Evolutionary conservation across 2,329 filamentous ascomycete species (phyloP).

Genomic region (Colletotrichum sansevieriae): DNA sequence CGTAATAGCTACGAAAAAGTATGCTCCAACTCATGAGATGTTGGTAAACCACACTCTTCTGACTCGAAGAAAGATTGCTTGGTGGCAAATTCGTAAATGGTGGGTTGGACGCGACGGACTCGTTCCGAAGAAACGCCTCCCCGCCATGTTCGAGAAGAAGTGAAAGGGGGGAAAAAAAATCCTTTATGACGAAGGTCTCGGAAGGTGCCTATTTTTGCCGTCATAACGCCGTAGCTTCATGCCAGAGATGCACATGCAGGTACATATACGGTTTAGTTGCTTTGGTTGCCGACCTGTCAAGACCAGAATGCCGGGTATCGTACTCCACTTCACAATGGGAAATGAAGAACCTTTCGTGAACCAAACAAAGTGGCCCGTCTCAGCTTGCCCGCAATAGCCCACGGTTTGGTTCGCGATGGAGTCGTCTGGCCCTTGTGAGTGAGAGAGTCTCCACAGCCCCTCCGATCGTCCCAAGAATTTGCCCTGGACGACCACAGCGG

Average conservation of each 20-base stretch:
- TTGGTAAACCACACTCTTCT: neutral
- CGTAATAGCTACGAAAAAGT: conserved; percentile 17
- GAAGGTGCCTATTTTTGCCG: conserved; percentile 33
- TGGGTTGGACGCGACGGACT: conserved; percentile 16
- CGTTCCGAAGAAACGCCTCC: neutral
- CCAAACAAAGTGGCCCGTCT: too few relatives aligned
- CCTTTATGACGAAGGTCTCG: conserved; percentile 11
- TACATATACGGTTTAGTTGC: neutral
- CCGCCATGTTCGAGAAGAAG: neutral
- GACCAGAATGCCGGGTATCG: conserved; percentile 10
- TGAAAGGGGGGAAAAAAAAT: neutral
- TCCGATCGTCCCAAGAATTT: conserved; percentile 59
- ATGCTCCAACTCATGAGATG: conserved; percentile 9
- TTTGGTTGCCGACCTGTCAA: conserved; percentile 24
- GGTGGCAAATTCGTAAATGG: conserved; percentile 6
- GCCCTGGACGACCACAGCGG: conserved; percentile 31
- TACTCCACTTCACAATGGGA: conserved; percentile 1
- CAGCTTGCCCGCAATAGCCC: conserved; percentile 13
- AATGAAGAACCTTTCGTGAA: too few relatives aligned
- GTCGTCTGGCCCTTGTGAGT: conserved; percentile 2
- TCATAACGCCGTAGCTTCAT: conserved; percentile 19
- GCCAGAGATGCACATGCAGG: conserved; percentile 16
- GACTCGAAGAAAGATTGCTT: neutral
- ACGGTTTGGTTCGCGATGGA: conserved; percentile 6
- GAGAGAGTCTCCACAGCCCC: conserved; percentile 52